Percentiles rank a stretch among this genome's conserved stretches.
Conservation (phyloP, 805 yeast species). For the Candida takata region DNA sequence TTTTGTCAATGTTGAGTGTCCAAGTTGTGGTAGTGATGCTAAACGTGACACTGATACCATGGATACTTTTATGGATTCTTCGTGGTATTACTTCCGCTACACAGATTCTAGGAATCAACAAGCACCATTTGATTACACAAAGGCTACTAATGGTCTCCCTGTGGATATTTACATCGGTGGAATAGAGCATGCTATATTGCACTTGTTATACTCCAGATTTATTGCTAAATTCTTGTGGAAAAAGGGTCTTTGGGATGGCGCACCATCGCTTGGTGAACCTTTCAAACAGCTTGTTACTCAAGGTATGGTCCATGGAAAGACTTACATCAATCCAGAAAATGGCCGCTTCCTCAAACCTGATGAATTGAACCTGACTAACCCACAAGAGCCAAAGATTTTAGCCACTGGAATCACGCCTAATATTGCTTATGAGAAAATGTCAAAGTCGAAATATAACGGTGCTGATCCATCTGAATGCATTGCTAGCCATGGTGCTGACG, state of each 20-base stretch:
- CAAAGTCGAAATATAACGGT: slow-evolving; percentile 92
- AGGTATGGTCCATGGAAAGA: slow-evolving; percentile 97
- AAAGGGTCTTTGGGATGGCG: slow-evolving; percentile 64
- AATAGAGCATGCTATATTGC: slow-evolving; percentile 93
- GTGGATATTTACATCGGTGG: slow-evolving; percentile 94
- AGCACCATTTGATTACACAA: slow-evolving; percentile 45
- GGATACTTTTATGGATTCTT: slow-evolving; percentile 98
- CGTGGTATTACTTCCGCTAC: slow-evolving; percentile 91
- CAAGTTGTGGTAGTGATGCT: slow-evolving; percentile 68
- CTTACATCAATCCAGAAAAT: slow-evolving; percentile 62
- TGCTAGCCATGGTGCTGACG: slow-evolving; percentile 78
- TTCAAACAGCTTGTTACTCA: slow-evolving; percentile 76
- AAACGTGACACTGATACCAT: slow-evolving; percentile 93
- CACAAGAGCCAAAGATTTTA: slow-evolving; percentile 37
- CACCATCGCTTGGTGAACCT: slow-evolving; percentile 63
- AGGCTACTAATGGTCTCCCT: slow-evolving; percentile 55
- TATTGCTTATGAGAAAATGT: slow-evolving; percentile 83
- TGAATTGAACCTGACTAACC: slow-evolving; percentile 47
- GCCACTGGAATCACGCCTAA: slow-evolving; percentile 45
- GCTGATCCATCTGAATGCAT: slow-evolving; percentile 84
- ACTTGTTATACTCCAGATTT: slow-evolving; percentile 80
- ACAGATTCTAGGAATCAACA: slow-evolving; percentile 60
- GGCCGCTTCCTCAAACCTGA: slow-evolving; percentile 75
- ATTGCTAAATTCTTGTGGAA: slow-evolving; percentile 70
- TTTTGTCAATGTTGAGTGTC: slow-evolving; percentile 73